Percentiles rank a stretch among this genome's conserved stretches.
Evolutionary conservation across 176 grass and related monocot genomes (phyloP).

Genomic region (Oryza meyeriana): DNA sequence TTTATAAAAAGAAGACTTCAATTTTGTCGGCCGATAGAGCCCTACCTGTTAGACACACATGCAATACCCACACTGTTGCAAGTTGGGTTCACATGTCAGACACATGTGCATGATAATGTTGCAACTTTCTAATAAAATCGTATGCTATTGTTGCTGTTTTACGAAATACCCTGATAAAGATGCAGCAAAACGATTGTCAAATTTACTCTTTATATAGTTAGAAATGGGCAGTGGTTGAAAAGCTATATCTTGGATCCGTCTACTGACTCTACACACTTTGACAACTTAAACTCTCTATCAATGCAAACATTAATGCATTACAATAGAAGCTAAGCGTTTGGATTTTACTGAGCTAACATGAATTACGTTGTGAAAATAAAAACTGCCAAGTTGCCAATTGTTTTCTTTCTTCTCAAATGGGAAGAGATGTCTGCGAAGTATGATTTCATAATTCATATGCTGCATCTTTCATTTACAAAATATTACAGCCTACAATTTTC

Average conservation of each 20-base stretch:
- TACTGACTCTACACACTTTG: not conserved
- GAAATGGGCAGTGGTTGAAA: not conserved
- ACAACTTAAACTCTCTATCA: not conserved
- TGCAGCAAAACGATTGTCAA: too few relatives aligned
- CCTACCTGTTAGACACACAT: too few relatives aligned
- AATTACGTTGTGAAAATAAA: not conserved
- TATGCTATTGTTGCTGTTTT: too few relatives aligned
- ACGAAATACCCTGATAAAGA: too few relatives aligned
- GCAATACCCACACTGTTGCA: too few relatives aligned
- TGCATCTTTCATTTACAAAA: not conserved
- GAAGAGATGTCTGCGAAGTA: not conserved
- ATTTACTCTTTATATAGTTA: not conserved
- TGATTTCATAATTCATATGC: not conserved
- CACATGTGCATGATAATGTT: too few relatives aligned
- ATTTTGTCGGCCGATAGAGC: too few relatives aligned
- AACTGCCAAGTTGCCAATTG: not conserved
- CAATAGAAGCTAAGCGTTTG: not conserved
- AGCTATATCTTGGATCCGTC: not conserved
- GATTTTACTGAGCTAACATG: not conserved
- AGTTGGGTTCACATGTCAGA: too few relatives aligned
- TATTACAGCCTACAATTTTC: not conserved
- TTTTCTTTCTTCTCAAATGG: not conserved
- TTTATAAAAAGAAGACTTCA: too few relatives aligned
- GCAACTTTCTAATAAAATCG: too few relatives aligned
- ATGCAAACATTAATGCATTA: not conserved